A percentile compares a stretch with the other conserved stretches of the same genome.
Evolutionary conservation across 2,329 filamentous ascomycete genomes (phyloP).

Genomic region (Colletotrichum zoysiae): DNA sequence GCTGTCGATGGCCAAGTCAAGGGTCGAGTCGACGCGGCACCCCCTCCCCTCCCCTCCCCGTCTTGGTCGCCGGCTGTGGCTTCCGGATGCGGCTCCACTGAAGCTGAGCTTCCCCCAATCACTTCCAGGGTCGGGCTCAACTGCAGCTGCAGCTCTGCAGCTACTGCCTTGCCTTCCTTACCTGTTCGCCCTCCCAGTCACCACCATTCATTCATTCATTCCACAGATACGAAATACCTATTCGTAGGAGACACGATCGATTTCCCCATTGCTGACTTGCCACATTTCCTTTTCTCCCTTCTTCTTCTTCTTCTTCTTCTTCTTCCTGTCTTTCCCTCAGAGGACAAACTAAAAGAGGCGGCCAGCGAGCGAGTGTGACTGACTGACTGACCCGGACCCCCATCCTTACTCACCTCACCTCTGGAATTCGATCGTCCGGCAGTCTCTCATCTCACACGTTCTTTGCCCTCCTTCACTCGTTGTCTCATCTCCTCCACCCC

Average conservation of each 20-base stretch:
- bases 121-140: conserved; percentile 15
- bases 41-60: too few species aligned
- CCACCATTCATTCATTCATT: background rate
- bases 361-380: background rate
- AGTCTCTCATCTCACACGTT: conserved; percentile 1
- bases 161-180: background rate
- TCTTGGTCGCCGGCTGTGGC: conserved; percentile 26
- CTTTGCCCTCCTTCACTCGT: background rate
- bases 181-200: background rate
- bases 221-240: background rate
- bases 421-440: conserved; percentile 20
- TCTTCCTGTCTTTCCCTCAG: background rate
- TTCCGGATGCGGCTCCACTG: conserved; percentile 36
- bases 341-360: background rate
- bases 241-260: background rate
- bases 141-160: conserved; percentile 23
- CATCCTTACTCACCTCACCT: background rate
- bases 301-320: background rate
- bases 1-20: conserved; percentile 17
- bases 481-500: background rate
- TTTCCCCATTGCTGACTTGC: background rate
- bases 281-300: background rate
- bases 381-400: background rate
- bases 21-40: background rate
- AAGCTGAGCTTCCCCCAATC: conserved; percentile 18